These are phyloP conservation scores for Juglanconis oblonga DNA, from an alignment of 2,329 filamentous ascomycete species.

Conservation along the genomic window DNA sequence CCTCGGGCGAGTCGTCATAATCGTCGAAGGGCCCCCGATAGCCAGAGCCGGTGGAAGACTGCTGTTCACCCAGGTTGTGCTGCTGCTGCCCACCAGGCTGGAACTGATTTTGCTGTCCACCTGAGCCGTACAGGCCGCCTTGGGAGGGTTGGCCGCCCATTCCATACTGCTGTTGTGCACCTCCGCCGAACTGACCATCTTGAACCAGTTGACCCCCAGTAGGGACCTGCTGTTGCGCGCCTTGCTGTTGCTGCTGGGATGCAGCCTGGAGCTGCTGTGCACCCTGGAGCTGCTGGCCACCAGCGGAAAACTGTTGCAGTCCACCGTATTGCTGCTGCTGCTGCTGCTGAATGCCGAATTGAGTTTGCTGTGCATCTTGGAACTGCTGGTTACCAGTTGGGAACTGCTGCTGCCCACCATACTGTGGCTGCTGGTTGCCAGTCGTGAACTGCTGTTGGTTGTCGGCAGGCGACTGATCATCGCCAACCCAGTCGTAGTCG, in stretches of 20 bases:
- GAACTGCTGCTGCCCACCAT: not conserved
- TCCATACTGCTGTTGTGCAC: not conserved
- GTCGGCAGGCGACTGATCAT: not conserved
- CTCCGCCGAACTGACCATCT: not conserved
- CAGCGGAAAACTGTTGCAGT: too few relatives aligned
- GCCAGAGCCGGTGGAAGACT: too few relatives aligned
- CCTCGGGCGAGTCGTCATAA: too few relatives aligned
- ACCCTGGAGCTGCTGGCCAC: not conserved
- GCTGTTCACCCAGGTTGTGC: too few relatives aligned
- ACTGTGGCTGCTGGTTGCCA: not conserved
- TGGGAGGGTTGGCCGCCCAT: not conserved
- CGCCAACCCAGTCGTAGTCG: not conserved
- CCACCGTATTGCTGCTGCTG: not conserved
- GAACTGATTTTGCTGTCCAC: not conserved
- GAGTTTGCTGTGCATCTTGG: not conserved
- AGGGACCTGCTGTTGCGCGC: not conserved
- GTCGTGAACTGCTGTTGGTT: not conserved
- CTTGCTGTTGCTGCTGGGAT: not conserved
- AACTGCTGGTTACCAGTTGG: not conserved
- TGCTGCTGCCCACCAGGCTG: not conserved
- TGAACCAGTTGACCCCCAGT: not conserved
- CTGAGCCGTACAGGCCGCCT: not conserved
- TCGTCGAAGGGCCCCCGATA: too few relatives aligned
- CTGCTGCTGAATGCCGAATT: not conserved
- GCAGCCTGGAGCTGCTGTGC: not conserved